phyloP scores from a whole-genome alignment of 2,329 filamentous ascomycete genomes.

The Ceratocystis smalleyi region DNA sequence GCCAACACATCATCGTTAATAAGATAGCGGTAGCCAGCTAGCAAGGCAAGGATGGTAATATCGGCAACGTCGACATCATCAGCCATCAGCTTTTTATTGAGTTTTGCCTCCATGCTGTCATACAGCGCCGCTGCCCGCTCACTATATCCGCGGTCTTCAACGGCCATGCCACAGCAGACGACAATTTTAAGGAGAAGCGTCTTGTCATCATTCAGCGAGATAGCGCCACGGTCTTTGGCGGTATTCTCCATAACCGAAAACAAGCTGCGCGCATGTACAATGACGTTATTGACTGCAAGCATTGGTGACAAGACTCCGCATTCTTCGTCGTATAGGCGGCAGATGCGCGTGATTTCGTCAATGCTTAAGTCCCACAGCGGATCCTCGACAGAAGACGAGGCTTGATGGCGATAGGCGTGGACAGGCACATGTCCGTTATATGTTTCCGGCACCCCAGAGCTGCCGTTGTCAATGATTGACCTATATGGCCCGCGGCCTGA shows the following conservation, averaged over 20 bases:
- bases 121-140: constrained; percentile 58
- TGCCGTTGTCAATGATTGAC: constrained; percentile 12
- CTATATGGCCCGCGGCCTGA: constrained; percentile 14
- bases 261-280: constrained; percentile 53
- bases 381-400: constrained; percentile 32
- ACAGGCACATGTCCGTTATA: neutral
- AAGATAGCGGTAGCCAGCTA: constrained; percentile 61
- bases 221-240: constrained; percentile 23
- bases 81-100: constrained; percentile 50
- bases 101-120: constrained; percentile 54
- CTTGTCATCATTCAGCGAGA: constrained; percentile 33
- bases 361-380: constrained; percentile 65
- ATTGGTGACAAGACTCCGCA: constrained; percentile 87
- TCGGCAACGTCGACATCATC: constrained; percentile 33
- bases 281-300: constrained; percentile 55
- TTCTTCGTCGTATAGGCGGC: constrained; percentile 72
- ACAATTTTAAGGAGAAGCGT: constrained; percentile 68
- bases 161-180: constrained; percentile 59
- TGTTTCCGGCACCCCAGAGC: constrained; percentile 3
- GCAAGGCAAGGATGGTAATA: constrained; percentile 36
- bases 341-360: constrained; percentile 66
- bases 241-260: constrained; percentile 53
- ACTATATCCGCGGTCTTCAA: constrained; percentile 68
- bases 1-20: constrained; percentile 72
- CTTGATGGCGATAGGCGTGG: constrained; percentile 9